Percentiles rank a stretch among this genome's conserved stretches.
Conservation (phyloP, 345 rosid species). For the Pseudoturritis turrita region DNA sequence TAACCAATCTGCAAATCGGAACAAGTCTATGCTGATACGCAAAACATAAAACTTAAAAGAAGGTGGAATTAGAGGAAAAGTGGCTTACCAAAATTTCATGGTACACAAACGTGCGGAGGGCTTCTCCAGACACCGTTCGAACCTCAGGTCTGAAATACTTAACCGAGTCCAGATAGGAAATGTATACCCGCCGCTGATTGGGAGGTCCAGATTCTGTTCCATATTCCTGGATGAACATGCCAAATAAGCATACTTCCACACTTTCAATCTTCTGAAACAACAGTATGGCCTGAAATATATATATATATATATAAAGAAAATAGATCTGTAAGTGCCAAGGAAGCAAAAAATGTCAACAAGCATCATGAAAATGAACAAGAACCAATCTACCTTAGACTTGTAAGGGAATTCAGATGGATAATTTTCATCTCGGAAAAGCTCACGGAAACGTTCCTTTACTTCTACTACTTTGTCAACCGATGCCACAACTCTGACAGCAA, state of each 20-base stretch:
- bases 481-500: constrained; percentile 85
- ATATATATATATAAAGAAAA: neutral
- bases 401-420: constrained; percentile 79
- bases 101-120: constrained; percentile 59
- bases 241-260: constrained; percentile 89
- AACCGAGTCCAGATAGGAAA: constrained; percentile 88
- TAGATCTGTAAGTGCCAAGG: neutral
- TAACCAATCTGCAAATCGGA: constrained; percentile 72
- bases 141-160: constrained; percentile 94
- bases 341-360: neutral
- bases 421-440: constrained; percentile 80
- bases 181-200: constrained; percentile 85
- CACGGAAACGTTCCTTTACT: constrained; percentile 77
- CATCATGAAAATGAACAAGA: neutral
- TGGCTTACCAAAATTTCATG: constrained; percentile 23
- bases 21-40: neutral
- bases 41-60: neutral
- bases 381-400: constrained; percentile 67
- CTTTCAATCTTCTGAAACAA: constrained; percentile 95
- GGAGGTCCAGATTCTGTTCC: constrained; percentile 77
- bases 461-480: constrained; percentile 88
- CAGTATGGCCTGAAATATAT: constrained; percentile 58
- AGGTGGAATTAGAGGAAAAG: neutral
- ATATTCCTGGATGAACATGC: constrained; percentile 96
- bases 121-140: constrained; percentile 83